A percentile compares a stretch with the other conserved stretches of the same genome.
Evolutionary conservation across 768 basidiomycete species (phyloP).

Genomic region (Hysterangium stoloniferum): DNA sequence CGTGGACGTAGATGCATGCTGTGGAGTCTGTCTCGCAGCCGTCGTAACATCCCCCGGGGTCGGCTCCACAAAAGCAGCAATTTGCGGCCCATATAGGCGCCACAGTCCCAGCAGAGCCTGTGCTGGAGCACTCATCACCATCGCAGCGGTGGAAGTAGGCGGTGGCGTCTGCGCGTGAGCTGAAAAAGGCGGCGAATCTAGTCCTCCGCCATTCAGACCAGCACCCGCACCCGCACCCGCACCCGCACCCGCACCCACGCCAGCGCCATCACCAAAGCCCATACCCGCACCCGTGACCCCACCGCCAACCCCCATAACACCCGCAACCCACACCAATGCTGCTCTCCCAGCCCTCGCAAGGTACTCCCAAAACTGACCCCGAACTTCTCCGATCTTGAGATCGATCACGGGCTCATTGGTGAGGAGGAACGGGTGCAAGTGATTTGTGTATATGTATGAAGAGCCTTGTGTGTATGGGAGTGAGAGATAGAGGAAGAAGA

Average conservation of each 20-base stretch:
- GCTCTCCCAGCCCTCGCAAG: neutral
- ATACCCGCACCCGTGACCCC: conserved; percentile 52
- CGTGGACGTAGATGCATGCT: conserved; percentile 25
- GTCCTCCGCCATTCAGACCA: conserved; percentile 11
- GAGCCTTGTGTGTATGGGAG: conserved; percentile 87
- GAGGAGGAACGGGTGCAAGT: conserved; percentile 78
- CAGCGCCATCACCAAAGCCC: conserved; percentile 56
- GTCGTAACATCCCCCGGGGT: conserved; percentile 35
- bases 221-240: conserved; percentile 19
- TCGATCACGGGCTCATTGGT: conserved; percentile 84
- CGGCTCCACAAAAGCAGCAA: conserved; percentile 54
- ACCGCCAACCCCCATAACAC: neutral
- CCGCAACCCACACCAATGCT: too few species aligned
- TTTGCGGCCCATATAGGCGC: conserved; percentile 68
- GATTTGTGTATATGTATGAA: conserved; percentile 70
- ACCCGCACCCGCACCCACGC: conserved; percentile 37
- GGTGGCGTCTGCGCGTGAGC: conserved; percentile 1
- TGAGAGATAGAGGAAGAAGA: conserved; percentile 84
- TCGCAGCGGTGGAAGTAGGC: conserved; percentile 35
- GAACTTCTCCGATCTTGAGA: conserved; percentile 7
- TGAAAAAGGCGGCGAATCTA: neutral
- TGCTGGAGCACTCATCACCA: conserved; percentile 55
- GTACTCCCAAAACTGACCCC: neutral
- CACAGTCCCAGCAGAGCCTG: conserved; percentile 62
- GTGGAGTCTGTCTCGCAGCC: conserved; percentile 21